A percentile compares a stretch with the other conserved stretches of the same genome.
Conservation (phyloP, 192 early-diverging fungal genomes). For the Helicostylum pulchrum region DNA sequence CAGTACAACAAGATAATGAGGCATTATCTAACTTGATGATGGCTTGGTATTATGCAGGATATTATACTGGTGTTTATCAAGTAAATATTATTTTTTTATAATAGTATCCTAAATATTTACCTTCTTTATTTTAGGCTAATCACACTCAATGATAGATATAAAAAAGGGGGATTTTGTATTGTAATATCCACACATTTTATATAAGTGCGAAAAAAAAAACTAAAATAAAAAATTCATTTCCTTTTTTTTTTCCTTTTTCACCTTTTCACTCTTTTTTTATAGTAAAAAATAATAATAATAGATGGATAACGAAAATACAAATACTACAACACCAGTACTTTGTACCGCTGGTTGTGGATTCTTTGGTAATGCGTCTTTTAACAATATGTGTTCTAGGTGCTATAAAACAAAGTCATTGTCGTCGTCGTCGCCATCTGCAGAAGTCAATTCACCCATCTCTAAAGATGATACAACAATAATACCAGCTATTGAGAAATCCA, state of each 20-base stretch:
- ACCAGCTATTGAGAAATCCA: conserved; percentile 3
- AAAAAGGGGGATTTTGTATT: neutral
- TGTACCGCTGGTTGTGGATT: conserved; percentile 70
- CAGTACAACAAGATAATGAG: conserved; percentile 46
- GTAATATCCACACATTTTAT: neutral
- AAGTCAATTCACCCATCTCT: conserved; percentile 28
- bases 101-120: too few species aligned
- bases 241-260: neutral
- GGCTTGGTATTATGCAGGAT: conserved; percentile 75
- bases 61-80: conserved; percentile 72
- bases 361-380: conserved; percentile 67
- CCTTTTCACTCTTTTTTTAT: neutral
- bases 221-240: neutral
- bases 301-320: conserved; percentile 11
- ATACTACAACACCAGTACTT: conserved; percentile 36
- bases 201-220: neutral
- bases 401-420: conserved; percentile 46
- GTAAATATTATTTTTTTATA: conserved; percentile 15
- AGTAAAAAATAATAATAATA: neutral
- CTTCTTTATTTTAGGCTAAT: too few species aligned
- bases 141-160: too few species aligned
- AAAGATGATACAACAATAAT: conserved; percentile 12
- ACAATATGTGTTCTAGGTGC: conserved; percentile 74
- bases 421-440: too few species aligned
- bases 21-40: conserved; percentile 61